Evolutionary conservation across 345 rosid genomes (phyloP), one percentile per base, ranked within the genome.

Genomic region (Atalantia buxifolia): DNA sequence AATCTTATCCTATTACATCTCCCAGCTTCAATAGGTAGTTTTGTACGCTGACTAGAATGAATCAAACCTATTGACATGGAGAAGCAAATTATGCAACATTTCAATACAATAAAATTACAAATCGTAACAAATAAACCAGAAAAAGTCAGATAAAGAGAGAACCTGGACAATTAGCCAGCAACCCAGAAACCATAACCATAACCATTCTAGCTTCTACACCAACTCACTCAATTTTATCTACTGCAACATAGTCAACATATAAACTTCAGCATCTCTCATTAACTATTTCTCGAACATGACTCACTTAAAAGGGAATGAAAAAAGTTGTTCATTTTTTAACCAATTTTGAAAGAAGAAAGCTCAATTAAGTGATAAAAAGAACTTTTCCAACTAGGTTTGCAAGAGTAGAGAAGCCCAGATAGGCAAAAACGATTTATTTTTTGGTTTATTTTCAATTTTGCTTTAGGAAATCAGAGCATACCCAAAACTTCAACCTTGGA

Each of bases 151-250:
- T 13, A 69, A 30, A 36, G 45, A 59, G 65, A 74, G 40, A 66
- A 85, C 85, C 90, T 83, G 83, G 66, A 80, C 40, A 80, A 66
- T 70, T 80, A 21, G 66, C 69, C 25, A 33, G 40, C 68, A 82
- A 76, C 40, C 81, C 75, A 69, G 78, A 70, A 69, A 67, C 62
- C 71, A 30, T 48, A 38, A 50, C 78, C 85, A 53, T 45, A 45
- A 13, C 50, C 50, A 80, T 83, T 33, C 12, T 36, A 36, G 3
- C 76, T 76, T 27, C 21, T 35, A 50, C 9, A 12, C 35, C 35
- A 9, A 42, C 24, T 57, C 73, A 71, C 33, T 42, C 50, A 69
- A 25, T 31, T 60, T 45, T 1, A 57, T 19, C 33, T 22, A 45
- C 66, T 59, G 74, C 74, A 57, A 68, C 27, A 69, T 40, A 28